Percentiles rank a stretch among this genome's conserved stretches.
Conservation (phyloP, 208 protist genomes). For the Trypanosoma rangeli region DNA sequence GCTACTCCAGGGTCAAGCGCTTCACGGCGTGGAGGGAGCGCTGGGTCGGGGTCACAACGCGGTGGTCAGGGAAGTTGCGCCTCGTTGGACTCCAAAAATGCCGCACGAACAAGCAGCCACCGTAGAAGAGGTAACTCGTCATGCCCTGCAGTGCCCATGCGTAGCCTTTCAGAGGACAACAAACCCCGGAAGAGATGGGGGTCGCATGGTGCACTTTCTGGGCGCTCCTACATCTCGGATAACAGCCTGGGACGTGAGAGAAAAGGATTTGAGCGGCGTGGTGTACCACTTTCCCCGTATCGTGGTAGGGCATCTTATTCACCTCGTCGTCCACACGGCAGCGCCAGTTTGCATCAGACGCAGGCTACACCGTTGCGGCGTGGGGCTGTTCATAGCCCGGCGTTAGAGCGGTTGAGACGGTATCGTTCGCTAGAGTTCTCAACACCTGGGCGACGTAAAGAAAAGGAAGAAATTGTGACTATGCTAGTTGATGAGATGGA, state of each 20-base stretch:
- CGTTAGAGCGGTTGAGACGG: conserved; percentile 2
- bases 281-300: not conserved
- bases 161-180: not conserved
- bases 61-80: not conserved
- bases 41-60: not conserved
- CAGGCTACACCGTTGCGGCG: not conserved
- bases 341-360: not conserved
- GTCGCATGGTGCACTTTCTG: not conserved
- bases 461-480: conserved; percentile 6
- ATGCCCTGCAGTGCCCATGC: not conserved
- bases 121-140: not conserved
- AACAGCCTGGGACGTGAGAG: not conserved
- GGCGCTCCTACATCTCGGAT: not conserved
- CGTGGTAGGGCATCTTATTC: not conserved
- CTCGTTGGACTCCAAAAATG: not conserved
- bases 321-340: not conserved
- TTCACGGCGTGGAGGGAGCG: not conserved
- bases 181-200: not conserved
- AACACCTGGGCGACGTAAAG: not conserved
- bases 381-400: not conserved
- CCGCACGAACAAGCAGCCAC: not conserved
- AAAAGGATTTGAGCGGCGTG: not conserved
- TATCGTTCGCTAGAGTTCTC: conserved; percentile 1
- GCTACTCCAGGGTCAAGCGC: not conserved
- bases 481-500: conserved; percentile 24